Evolutionary conservation across 176 grass and related monocot genomes (phyloP), one percentile per base, ranked within the genome.

Genomic region (Oryza longistaminata): DNA sequence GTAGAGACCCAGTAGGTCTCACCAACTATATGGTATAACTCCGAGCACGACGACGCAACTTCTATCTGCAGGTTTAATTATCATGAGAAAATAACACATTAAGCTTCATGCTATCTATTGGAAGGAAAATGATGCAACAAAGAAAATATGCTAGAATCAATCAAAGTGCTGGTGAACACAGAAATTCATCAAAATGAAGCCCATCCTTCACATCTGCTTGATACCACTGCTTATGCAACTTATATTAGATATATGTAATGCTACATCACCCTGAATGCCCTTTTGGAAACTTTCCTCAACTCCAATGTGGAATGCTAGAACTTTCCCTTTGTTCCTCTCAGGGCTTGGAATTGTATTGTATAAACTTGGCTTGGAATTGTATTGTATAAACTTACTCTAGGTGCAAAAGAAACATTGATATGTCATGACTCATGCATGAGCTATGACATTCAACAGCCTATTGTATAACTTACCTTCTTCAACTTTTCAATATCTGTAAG

Each of bases 1-100:
- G 93, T 99, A 85, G 89, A 80, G 6, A 99, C 91, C 96, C 96
- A 96, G 81, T 96, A 99, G 81, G 84, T 96, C 76, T 99, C 91
- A 24, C 91, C 96, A 88, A 96, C 86, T 80, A 99, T 44, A 85
- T 91, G 53, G 75, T 91, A 99, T 45, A 99, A 68, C 74, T 99
- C 96, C 52, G 84, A 99, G 84, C 96, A 99, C 24, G 93, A 96
- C 2, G 76, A 87, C 24, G 91, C 96, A 87, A 88, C 83, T 88
- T 88, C 85, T 91, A 99, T 92, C 93, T 99, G 90, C 81, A 84
- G 61, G 33, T 88, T 77, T 83, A 65, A 42, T 50, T 84, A 48
- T 71, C 55, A 86, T 78, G 12, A 89, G 49, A 86, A 79, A 29
- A 84, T 79, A 64, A 26, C 70, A 88, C 35, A 82, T 34, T 60